Conservation (phyloP, 108 stramenopile genomes). For the Cyclotella baltica region DNA sequence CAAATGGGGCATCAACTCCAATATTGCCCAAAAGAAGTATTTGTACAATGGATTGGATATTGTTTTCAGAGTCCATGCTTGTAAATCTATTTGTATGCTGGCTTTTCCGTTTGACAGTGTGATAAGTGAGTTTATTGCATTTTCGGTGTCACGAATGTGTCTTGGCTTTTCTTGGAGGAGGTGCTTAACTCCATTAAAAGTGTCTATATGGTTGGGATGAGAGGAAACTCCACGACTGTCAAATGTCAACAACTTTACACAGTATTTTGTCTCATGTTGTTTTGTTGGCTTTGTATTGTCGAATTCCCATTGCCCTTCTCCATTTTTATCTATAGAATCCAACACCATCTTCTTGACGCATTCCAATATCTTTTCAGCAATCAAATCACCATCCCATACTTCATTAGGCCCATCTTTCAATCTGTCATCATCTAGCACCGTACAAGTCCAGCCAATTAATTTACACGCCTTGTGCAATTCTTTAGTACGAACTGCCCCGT, state of each 20-base stretch:
- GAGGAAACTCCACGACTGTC: slow-evolving; percentile 79
- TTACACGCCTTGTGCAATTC: slow-evolving; percentile 64
- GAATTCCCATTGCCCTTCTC: neutral
- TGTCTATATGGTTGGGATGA: slow-evolving; percentile 86
- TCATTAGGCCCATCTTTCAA: slow-evolving; percentile 58
- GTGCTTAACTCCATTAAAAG: slow-evolving; percentile 61
- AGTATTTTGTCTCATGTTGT: slow-evolving; percentile 29
- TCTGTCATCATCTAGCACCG: slow-evolving; percentile 32
- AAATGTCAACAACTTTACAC: slow-evolving; percentile 72
- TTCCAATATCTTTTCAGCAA: slow-evolving; percentile 33
- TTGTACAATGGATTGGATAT: slow-evolving; percentile 54
- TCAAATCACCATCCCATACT: slow-evolving; percentile 47
- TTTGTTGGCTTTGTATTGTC: slow-evolving; percentile 4
- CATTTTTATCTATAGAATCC: neutral
- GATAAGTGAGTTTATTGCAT: slow-evolving; percentile 2
- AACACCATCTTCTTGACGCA: slow-evolving; percentile 7
- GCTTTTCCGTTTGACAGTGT: neutral
- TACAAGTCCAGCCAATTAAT: slow-evolving; percentile 34
- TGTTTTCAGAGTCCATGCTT: slow-evolving; percentile 28
- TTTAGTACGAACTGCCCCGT: slow-evolving; percentile 68
- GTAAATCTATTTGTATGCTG: slow-evolving; percentile 18
- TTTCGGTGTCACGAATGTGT: slow-evolving; percentile 4
- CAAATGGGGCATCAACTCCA: slow-evolving; percentile 43
- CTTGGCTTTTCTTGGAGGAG: slow-evolving; percentile 37
- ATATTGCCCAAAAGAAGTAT: slow-evolving; percentile 51